Base-by-base conservation (phyloP, 2,329 filamentous ascomycete species). In the Septoria linicola region DNA sequence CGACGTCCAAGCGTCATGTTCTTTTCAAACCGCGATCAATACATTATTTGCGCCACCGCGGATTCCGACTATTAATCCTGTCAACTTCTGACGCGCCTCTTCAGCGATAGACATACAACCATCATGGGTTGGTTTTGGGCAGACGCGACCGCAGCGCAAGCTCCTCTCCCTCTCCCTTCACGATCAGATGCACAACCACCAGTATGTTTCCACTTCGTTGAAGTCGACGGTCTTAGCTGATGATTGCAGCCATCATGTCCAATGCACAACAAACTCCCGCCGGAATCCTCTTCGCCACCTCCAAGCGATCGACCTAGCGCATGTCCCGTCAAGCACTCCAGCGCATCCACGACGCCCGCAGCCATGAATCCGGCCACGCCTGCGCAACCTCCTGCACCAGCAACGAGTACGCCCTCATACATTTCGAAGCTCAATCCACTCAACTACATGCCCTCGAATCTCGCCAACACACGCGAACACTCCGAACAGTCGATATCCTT, bases 371-470 rank as follows among this genome's bases (percentile, higher is more conserved):
- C 44, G 5, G 39, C 44, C 13, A 31, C 44, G 3, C 48, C 55
- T 59, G 54, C 64, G 25, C 64, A 52, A 64, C 63, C 43, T 54
- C 44, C 36, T 5, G 21, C 27, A 34, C 19, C 44, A 8, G 13
- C 57, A 47, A 60, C 54, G 41, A 51, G 57, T 32, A 60, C 64
- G 30, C 68, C 72, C 35, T 81, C 82, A 0, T 79, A 80, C 32
- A 73, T 84, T 50, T 82, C 83, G n/a, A 84, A 80, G 63, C 73
- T 87, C 36, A 88, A 88, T 63, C 85, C 85, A 4, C 79, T 99
- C 46, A 99, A 99, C 76, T 96, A 92, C 77, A 99, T 99, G 92
- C 95, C 95, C 70, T 48, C 44, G 2, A 78, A 81, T 34, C 78
- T 97, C 39, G 92, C 91, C 5, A 92, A 97, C 73, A 80, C 83